A percentile compares a stretch with the other conserved stretches of the same genome.
These are phyloP conservation scores for Pseudisothecium myosuroides DNA, from an alignment of 225 moss, liverwort and hornwort genomes.

Conservation along the genomic window DNA sequence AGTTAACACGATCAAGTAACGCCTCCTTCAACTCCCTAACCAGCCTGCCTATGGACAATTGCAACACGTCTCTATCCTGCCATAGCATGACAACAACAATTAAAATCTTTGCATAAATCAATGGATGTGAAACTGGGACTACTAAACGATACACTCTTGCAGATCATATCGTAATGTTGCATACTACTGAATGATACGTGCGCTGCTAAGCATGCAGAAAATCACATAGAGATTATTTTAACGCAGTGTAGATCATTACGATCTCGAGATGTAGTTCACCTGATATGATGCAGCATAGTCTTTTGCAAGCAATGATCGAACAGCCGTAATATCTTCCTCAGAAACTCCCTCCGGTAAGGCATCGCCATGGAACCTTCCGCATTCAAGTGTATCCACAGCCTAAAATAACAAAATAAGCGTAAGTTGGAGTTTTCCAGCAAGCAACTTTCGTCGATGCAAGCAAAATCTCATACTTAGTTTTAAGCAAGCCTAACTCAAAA, in stretches of 20 bases:
- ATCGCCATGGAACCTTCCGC: conserved; percentile 26
- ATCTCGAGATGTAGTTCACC: background rate
- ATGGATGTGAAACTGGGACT: background rate
- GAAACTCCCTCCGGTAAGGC: conserved; percentile 25
- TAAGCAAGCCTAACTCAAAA: background rate
- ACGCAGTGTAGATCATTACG: background rate
- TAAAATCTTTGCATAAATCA: background rate
- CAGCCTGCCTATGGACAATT: conserved; percentile 36
- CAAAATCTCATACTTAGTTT: background rate
- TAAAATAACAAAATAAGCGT: background rate
- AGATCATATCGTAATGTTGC: background rate
- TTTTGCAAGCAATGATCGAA: conserved; percentile 17
- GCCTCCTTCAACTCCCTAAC: conserved; percentile 36
- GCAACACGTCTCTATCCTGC: conserved; percentile 42
- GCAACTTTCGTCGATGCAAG: background rate
- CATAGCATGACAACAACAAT: background rate
- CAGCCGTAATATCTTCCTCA: background rate
- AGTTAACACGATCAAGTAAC: conserved; percentile 7
- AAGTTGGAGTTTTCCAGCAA: background rate
- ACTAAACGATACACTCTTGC: background rate
- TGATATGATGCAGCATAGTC: conserved; percentile 19
- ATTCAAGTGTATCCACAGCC: conserved; percentile 34
- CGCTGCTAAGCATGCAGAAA: background rate
- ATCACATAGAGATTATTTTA: background rate
- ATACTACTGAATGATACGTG: background rate